Evolutionary conservation across 1,139 yeast species (phyloP).

Genomic region (Magnusiomyces sp.): DNA sequence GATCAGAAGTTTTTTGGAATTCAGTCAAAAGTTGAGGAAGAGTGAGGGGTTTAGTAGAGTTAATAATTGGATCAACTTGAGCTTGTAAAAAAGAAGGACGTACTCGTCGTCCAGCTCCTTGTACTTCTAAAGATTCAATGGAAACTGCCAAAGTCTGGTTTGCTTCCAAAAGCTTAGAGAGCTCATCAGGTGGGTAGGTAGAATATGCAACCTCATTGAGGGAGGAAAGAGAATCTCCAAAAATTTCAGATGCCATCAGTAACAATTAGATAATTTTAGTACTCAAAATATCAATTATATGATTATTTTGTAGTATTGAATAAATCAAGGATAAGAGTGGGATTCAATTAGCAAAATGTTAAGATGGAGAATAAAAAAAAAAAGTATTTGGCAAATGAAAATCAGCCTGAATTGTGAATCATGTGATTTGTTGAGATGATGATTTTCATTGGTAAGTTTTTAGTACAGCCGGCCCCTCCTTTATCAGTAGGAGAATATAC

Average conservation of each 20-base stretch:
- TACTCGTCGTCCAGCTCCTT: slow-evolving; percentile 42
- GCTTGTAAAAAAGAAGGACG: slow-evolving; percentile 44
- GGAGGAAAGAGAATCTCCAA: slow-evolving; percentile 12
- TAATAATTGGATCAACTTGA: slow-evolving; percentile 50
- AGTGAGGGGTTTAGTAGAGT: slow-evolving; percentile 21
- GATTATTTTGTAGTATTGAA: neutral
- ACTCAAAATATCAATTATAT: slow-evolving; percentile 1
- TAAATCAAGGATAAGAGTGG: neutral
- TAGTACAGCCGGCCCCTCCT: neutral
- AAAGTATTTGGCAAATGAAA: neutral
- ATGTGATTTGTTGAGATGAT: neutral
- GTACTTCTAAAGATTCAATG: slow-evolving; percentile 39
- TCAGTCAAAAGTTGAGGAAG: slow-evolving; percentile 25
- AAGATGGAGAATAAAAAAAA: neutral
- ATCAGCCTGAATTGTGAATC: neutral
- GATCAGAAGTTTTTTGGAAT: slow-evolving; percentile 27
- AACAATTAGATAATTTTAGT: no score
- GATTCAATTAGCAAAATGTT: neutral
- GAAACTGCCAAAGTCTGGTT: slow-evolving; percentile 16
- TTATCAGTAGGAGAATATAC: neutral
- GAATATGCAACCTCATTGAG: slow-evolving; percentile 12
- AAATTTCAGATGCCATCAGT: slow-evolving; percentile 9
- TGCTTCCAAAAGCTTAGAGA: slow-evolving; percentile 6
- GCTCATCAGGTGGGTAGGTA: slow-evolving; percentile 12
- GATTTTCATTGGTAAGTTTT: neutral